Conservation (phyloP, 257 asterid species). For the Rauvolfia tetraphylla region DNA sequence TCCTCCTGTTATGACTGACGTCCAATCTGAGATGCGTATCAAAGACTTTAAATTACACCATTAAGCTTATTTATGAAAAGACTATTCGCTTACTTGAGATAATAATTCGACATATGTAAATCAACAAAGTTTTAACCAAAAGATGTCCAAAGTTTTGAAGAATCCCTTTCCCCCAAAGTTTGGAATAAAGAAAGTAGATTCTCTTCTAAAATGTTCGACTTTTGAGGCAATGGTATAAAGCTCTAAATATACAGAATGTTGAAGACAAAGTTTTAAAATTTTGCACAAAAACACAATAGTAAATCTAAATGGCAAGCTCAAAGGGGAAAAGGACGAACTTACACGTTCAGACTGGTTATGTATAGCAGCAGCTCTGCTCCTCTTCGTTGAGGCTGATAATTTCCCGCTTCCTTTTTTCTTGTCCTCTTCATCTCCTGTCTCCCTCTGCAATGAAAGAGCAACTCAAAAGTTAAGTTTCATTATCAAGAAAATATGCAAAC, state of each 20-base stretch:
- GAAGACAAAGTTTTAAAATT: not conserved
- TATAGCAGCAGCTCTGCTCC: constrained; percentile 77
- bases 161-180: not conserved
- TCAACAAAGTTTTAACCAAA: too few relatives aligned
- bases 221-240: not conserved
- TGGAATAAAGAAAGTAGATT: not conserved
- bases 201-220: not conserved
- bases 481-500: not conserved
- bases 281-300: too few relatives aligned
- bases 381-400: constrained; percentile 52
- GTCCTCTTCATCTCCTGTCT: constrained; percentile 27
- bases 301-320: not conserved
- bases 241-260: not conserved
- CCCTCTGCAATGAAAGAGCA: constrained; percentile 32
- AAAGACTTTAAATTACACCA: too few relatives aligned
- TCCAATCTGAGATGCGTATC: too few relatives aligned
- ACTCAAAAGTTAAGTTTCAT: not conserved
- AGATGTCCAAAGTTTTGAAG: not conserved
- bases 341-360: constrained; percentile 89
- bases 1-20: too few relatives aligned
- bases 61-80: too few relatives aligned
- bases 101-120: not conserved
- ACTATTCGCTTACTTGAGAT: too few relatives aligned
- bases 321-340: constrained; percentile 3
- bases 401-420: constrained; percentile 45